Base-by-base conservation (phyloP, 768 basidiomycete genomes). In the Lentinula sp. region DNA sequence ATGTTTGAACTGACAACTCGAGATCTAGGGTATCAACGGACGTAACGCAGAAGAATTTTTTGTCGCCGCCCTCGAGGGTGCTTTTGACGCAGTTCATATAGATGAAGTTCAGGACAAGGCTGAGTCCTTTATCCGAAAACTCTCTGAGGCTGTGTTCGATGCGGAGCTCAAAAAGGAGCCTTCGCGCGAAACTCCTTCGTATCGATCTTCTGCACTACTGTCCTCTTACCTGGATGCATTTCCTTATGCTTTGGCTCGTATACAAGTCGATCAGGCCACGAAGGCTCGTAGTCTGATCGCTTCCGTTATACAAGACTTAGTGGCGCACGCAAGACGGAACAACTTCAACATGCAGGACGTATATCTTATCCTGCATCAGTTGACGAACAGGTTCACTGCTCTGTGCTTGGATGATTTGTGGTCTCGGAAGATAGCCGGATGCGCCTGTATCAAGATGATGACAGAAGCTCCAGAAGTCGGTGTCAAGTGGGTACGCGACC, bases 371-470 rank as follows among this genome's bases (percentile, higher is more conserved):
- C 74, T 98, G 53, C 89, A 93, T 68, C 88, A 93, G 65, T 79
- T 98, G 48, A 87, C 91, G 5, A 84, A 84, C 63, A 86, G 92
- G 15, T 91, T 98, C 74, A 86, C 84, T 48, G 85, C 89, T 2
- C 78, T 97, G 28, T 97, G 95, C 69, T 82, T 95, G 59, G 95
- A 97, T 61, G 94, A 95, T 67, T 81, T 91, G 0, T 97, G 95
- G 95, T 81, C 80, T 3, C 81, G 85, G 59, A 97, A 98, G 73
- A 87, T 86, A 67, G 96, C 95, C 8, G 97, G 94, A 11, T 94
- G 91, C 66, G 79, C 76, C 51, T 96, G 94, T 3, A 89, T 98
- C 69, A 84, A 82, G 62, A 85, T 95, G 57, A 83, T 99, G 75
- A 84, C 88, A 0, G 74, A 77, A 57, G 85, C 88, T 16, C 82